A percentile compares a stretch with the other conserved stretches of the same genome.
Evolutionary conservation across 345 rosid genomes (phyloP).

Genomic region (Rubroshorea leprosula): DNA sequence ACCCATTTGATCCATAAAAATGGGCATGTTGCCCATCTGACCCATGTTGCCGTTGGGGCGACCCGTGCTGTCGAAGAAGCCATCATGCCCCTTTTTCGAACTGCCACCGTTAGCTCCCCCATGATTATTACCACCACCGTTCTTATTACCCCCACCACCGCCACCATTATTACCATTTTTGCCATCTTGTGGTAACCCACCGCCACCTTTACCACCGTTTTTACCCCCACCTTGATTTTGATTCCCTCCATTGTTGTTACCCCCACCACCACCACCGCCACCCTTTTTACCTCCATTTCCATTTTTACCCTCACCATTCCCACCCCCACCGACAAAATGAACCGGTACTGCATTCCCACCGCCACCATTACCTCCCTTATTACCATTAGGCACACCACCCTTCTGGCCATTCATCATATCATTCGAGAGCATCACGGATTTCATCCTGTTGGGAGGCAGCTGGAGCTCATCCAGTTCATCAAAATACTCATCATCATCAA

Average conservation of each 20-base stretch:
- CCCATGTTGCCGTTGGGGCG: constrained; percentile 40
- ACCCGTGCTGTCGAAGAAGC: constrained; percentile 37
- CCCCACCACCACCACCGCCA: constrained; percentile 30
- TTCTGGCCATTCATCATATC: too few relatives aligned
- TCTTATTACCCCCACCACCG: constrained; percentile 30
- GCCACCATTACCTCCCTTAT: constrained; percentile 43
- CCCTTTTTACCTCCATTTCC: constrained; percentile 51
- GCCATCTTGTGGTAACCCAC: constrained; percentile 21
- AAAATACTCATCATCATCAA: constrained; percentile 30
- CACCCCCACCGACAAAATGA: constrained; percentile 34
- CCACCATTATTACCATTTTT: constrained; percentile 24
- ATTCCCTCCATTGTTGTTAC: constrained; percentile 36
- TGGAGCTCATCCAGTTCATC: constrained; percentile 43
- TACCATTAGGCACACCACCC: constrained; percentile 38
- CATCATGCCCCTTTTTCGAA: constrained; percentile 42
- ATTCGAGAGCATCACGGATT: too few relatives aligned
- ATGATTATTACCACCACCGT: constrained; percentile 29
- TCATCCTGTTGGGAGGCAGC: constrained; percentile 44
- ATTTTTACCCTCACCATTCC: constrained; percentile 30
- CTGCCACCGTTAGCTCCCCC: constrained; percentile 47
- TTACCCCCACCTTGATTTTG: constrained; percentile 44
- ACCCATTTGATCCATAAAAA: constrained; percentile 49
- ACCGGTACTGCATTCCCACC: constrained; percentile 32
- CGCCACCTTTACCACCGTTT: constrained; percentile 34
- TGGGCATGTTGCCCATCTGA: constrained; percentile 30